Percentiles rank a stretch among this genome's conserved stretches.
These are phyloP conservation scores for Daphne laureola DNA, from an alignment of 441 rosid species.

Conservation along the genomic window DNA sequence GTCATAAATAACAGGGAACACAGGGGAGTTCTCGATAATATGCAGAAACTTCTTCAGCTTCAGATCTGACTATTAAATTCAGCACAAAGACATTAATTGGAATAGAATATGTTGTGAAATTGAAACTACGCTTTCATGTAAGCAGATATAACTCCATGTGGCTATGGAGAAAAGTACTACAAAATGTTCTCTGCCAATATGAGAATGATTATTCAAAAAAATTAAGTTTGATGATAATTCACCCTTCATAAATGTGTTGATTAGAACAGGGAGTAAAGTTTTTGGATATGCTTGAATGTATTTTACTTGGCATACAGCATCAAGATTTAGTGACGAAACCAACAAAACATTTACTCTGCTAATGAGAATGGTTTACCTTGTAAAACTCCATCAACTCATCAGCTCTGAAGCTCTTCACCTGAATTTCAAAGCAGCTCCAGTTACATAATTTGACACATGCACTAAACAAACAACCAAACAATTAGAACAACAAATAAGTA, in stretches of 20 bases:
- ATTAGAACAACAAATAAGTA: too few relatives aligned
- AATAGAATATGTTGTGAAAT: constrained; percentile 1
- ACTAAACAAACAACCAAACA: too few relatives aligned
- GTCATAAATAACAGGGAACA: constrained; percentile 81
- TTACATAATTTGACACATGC: too few relatives aligned
- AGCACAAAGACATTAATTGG: constrained; percentile 11
- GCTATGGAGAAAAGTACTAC: too few relatives aligned
- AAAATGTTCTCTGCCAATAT: too few relatives aligned
- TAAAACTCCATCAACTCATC: constrained; percentile 81
- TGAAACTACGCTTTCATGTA: not conserved
- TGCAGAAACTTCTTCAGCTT: constrained; percentile 90
- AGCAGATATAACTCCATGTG: not conserved
- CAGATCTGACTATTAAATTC: constrained; percentile 65
- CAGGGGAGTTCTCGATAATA: constrained; percentile 74
- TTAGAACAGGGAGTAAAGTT: too few relatives aligned
- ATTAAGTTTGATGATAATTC: too few relatives aligned
- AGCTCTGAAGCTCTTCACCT: constrained; percentile 78
- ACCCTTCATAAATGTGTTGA: too few relatives aligned
- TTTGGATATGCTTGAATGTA: too few relatives aligned
- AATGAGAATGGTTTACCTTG: constrained; percentile 39
- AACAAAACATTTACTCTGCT: not conserved
- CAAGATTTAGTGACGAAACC: not conserved
- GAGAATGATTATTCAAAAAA: too few relatives aligned
- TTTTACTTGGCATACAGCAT: too few relatives aligned
- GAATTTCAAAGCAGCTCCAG: not conserved